Percentiles rank a stretch among this genome's conserved stretches.
Evolutionary conservation across 441 rosid genomes (phyloP).

Genomic region (Codiaeum variegatum): DNA sequence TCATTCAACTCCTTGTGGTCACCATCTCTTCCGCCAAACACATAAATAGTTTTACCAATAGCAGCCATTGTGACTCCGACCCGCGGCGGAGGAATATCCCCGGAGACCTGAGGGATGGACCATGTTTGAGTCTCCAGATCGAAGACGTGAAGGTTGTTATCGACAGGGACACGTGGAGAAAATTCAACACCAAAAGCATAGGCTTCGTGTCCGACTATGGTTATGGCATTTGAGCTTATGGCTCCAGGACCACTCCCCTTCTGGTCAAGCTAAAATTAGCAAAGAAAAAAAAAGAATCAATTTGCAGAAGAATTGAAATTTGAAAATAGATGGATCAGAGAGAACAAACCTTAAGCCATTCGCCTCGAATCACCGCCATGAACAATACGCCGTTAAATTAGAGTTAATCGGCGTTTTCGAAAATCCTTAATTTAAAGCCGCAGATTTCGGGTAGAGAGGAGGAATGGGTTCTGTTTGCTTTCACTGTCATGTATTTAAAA

Average conservation of each 20-base stretch:
- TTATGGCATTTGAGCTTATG: slow-evolving; percentile 85
- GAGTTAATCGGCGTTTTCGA: not conserved
- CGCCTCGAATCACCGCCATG: slow-evolving; percentile 42
- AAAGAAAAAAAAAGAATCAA: not conserved
- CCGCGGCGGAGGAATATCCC: slow-evolving; percentile 80
- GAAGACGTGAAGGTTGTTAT: slow-evolving; percentile 65
- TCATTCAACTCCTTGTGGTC: slow-evolving; percentile 65
- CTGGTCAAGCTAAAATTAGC: slow-evolving; percentile 55
- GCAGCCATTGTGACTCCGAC: slow-evolving; percentile 86
- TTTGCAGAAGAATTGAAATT: not conserved
- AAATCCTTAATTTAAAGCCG: too few relatives aligned
- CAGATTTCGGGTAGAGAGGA: too few relatives aligned
- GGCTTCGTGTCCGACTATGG: slow-evolving; percentile 57
- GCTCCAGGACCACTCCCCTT: slow-evolving; percentile 87
- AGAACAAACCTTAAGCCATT: slow-evolving; percentile 59
- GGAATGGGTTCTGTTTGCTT: too few relatives aligned
- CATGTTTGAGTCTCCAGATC: slow-evolving; percentile 58
- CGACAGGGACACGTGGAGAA: slow-evolving; percentile 80
- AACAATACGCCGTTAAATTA: too few relatives aligned
- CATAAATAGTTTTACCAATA: slow-evolving; percentile 48
- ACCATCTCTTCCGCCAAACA: slow-evolving; percentile 80
- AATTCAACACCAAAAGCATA: slow-evolving; percentile 89
- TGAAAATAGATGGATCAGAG: not conserved
- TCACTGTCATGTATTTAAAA: too few relatives aligned
- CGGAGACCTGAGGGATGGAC: slow-evolving; percentile 56